Conservation (phyloP, 2,329 filamentous ascomycete species). For the Acrocalymma vagum region DNA sequence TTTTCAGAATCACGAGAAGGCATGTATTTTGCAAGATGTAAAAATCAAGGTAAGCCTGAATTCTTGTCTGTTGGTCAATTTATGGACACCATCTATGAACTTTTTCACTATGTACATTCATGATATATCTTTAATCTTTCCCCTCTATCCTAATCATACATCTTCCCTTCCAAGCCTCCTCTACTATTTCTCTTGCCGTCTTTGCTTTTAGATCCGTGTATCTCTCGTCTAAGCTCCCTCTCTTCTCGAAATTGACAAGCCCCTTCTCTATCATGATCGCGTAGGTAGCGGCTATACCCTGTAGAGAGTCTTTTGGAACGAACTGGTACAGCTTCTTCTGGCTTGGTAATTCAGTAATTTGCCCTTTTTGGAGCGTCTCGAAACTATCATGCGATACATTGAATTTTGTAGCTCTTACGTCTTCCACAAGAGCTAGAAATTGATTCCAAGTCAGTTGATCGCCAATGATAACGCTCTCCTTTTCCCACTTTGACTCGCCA, state of each 20-base stretch:
- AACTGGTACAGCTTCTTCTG: constrained; percentile 9
- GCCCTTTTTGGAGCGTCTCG: constrained; percentile 13
- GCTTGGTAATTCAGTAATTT: constrained; percentile 24
- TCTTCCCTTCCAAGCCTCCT: too few species aligned
- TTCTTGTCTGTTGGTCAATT: too few species aligned
- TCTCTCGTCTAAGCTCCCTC: too few species aligned
- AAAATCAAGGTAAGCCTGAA: too few species aligned
- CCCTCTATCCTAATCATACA: too few species aligned
- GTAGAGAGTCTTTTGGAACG: constrained; percentile 15
- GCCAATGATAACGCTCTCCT: constrained; percentile 44
- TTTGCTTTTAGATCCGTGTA: too few species aligned
- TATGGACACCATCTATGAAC: too few species aligned
- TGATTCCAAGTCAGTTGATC: constrained; percentile 58
- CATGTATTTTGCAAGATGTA: too few species aligned
- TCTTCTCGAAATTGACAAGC: background rate
- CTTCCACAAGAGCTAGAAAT: constrained; percentile 52
- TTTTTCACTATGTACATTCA: too few species aligned
- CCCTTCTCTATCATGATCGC: constrained; percentile 8
- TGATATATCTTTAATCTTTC: too few species aligned
- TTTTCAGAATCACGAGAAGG: too few species aligned
- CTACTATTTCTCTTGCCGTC: too few species aligned
- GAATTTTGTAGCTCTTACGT: constrained; percentile 43
- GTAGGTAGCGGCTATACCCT: constrained; percentile 4
- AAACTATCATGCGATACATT: constrained; percentile 16
- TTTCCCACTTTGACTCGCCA: constrained; percentile 40